Percentiles rank a stretch among this genome's conserved stretches.
Evolutionary conservation across 1,139 yeast genomes (phyloP).

Genomic region (Scheffersomyces titani): DNA sequence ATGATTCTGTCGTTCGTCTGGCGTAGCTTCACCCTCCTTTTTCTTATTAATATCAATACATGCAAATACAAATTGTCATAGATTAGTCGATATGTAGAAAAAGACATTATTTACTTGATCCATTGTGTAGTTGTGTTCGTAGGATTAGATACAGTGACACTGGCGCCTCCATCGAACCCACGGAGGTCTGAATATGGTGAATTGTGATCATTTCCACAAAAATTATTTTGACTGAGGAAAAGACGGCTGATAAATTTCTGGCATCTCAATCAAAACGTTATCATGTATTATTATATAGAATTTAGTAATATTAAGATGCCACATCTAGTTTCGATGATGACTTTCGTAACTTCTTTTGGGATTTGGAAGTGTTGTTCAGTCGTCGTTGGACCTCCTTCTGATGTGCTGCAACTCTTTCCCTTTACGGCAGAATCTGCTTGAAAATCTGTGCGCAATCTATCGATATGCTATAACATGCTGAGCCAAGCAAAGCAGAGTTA

Average conservation of each 20-base stretch:
- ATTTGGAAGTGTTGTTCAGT: background rate
- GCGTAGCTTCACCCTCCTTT: background rate
- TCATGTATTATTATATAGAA: too few species aligned
- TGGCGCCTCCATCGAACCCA: too few species aligned
- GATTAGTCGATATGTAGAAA: background rate
- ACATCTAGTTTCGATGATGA: too few species aligned
- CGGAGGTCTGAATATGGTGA: background rate
- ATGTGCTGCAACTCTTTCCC: background rate
- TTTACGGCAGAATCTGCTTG: background rate
- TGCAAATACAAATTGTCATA: background rate
- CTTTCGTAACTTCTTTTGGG: background rate
- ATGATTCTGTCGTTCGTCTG: background rate
- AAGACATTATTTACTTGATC: background rate
- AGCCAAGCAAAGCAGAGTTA: background rate
- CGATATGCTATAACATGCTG: background rate
- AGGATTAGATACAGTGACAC: background rate
- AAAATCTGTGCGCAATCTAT: background rate
- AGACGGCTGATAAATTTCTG: too few species aligned
- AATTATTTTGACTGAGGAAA: too few species aligned
- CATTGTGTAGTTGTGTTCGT: background rate
- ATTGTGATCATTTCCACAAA: too few species aligned
- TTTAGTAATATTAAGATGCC: too few species aligned
- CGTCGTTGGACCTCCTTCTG: background rate
- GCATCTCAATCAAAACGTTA: too few species aligned
- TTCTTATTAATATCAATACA: background rate